Percentiles rank a stretch among this genome's conserved stretches.
Evolutionary conservation across 768 basidiomycete species (phyloP).

Genomic region (Boletus rex-veris): DNA sequence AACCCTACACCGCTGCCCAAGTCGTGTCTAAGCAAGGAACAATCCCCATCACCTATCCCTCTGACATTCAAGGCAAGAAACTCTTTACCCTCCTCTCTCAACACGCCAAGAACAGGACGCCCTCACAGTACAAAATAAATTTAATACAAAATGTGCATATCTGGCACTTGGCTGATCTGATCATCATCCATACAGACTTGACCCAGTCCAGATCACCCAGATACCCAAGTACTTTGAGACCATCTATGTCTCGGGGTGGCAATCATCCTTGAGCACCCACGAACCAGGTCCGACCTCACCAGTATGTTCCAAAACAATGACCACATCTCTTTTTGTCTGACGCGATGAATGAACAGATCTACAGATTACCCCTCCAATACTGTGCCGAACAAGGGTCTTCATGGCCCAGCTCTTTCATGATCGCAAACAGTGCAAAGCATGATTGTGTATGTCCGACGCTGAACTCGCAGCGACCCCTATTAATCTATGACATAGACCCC

Average conservation of each 20-base stretch:
- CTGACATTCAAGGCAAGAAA: constrained; percentile 82
- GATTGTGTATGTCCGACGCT: constrained; percentile 63
- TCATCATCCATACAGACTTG: constrained; percentile 58
- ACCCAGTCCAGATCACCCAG: constrained; percentile 96
- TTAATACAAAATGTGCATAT: too few species aligned
- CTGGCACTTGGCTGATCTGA: constrained; percentile 21
- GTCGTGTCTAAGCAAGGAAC: constrained; percentile 95
- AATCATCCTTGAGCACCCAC: constrained; percentile 88
- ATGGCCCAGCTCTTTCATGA: constrained; percentile 99
- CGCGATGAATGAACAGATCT: not conserved
- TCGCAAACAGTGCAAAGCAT: constrained; percentile 87
- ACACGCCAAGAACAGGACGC: constrained; percentile 73
- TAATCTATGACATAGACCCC: too few species aligned
- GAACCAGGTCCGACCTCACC: constrained; percentile 99
- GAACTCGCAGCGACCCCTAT: constrained; percentile 70
- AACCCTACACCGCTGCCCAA: constrained; percentile 90
- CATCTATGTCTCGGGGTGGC: constrained; percentile 97
- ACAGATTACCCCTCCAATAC: constrained; percentile 97
- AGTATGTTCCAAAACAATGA: too few species aligned
- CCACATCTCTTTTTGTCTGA: not conserved
- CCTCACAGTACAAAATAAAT: too few species aligned
- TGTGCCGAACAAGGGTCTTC: constrained; percentile 97
- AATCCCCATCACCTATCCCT: constrained; percentile 80
- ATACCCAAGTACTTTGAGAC: constrained; percentile 99
- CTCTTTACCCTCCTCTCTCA: constrained; percentile 70